phyloP scores from a whole-genome alignment of 2,329 filamentous ascomycete genomes.

The Colletotrichum kahawae region DNA sequence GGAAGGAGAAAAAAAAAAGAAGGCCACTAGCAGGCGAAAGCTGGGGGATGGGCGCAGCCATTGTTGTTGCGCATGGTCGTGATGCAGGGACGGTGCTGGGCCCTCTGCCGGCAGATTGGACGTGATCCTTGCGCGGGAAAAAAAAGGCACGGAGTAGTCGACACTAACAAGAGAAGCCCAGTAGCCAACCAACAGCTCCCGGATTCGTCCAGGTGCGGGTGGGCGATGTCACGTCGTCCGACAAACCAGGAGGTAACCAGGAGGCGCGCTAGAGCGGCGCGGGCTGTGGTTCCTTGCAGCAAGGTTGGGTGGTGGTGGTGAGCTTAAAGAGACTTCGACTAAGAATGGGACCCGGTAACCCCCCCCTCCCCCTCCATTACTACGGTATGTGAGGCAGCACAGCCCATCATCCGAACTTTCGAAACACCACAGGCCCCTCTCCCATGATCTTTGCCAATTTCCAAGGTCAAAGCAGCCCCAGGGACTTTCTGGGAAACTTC shows the following conservation, averaged over 20 bases:
- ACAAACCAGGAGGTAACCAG: not conserved
- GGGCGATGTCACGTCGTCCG: conserved; percentile 10
- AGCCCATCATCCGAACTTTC: conserved; percentile 21
- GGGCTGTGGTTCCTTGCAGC: not conserved
- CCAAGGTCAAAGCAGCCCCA: conserved; percentile 2
- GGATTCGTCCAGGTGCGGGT: not conserved
- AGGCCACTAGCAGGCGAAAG: not conserved
- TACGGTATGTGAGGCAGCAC: conserved; percentile 14
- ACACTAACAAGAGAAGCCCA: not conserved
- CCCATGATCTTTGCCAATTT: conserved; percentile 8
- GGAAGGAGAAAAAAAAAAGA: not conserved
- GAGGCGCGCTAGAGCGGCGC: not conserved
- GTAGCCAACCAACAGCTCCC: not conserved
- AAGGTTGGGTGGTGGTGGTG: not conserved
- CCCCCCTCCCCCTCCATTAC: not conserved
- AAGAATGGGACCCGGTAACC: not conserved
- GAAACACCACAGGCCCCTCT: conserved; percentile 8
- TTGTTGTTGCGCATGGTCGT: not conserved
- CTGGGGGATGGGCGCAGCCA: not conserved
- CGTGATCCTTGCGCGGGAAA: not conserved
- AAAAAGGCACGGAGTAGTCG: not conserved
- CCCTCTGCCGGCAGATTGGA: not conserved
- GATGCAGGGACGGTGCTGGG: conserved; percentile 6
- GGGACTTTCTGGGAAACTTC: not conserved
- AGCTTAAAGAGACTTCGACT: conserved; percentile 21